These are phyloP conservation scores for Monosporozyma aquatica DNA, from an alignment of 805 yeast species.

Conservation along the genomic window DNA sequence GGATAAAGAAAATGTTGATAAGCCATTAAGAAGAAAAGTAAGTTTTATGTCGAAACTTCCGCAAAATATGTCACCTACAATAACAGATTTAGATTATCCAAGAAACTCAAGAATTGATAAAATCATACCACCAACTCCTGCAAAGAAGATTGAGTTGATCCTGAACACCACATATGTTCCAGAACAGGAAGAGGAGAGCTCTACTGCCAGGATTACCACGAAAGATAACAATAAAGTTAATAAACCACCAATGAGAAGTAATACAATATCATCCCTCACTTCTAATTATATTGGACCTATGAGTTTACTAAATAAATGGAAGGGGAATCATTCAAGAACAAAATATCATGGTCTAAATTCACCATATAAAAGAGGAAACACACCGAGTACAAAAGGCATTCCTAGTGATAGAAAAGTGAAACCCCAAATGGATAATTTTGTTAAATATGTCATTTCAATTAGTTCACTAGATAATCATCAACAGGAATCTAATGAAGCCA, in stretches of 20 bases:
- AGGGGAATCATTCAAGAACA: slow-evolving; percentile 15
- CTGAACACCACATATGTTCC: slow-evolving; percentile 26
- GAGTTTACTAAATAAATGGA: slow-evolving; percentile 27
- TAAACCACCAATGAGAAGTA: neutral
- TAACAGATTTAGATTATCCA: slow-evolving; percentile 36
- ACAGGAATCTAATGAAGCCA: slow-evolving; percentile 5
- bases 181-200: slow-evolving; percentile 7
- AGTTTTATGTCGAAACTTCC: slow-evolving; percentile 15
- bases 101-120: slow-evolving; percentile 34
- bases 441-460: slow-evolving; percentile 30
- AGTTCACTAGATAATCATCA: slow-evolving; percentile 23
- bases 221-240: neutral
- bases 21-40: slow-evolving; percentile 4
- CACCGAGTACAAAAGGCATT: slow-evolving; percentile 12
- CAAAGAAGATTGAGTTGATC: slow-evolving; percentile 46
- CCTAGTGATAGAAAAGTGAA: slow-evolving; percentile 11
- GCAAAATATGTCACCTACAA: slow-evolving; percentile 16
- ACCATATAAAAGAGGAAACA: slow-evolving; percentile 1
- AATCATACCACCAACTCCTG: slow-evolving; percentile 61
- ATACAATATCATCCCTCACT: neutral
- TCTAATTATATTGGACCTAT: slow-evolving; percentile 17
- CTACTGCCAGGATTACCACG: neutral
- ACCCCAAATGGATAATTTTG: slow-evolving; percentile 31
- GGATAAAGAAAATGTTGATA: neutral
- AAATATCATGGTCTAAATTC: neutral